Evolutionary conservation across 345 rosid species (phyloP), one percentile per base, ranked within the genome.

Genomic region (Salix udensis): DNA sequence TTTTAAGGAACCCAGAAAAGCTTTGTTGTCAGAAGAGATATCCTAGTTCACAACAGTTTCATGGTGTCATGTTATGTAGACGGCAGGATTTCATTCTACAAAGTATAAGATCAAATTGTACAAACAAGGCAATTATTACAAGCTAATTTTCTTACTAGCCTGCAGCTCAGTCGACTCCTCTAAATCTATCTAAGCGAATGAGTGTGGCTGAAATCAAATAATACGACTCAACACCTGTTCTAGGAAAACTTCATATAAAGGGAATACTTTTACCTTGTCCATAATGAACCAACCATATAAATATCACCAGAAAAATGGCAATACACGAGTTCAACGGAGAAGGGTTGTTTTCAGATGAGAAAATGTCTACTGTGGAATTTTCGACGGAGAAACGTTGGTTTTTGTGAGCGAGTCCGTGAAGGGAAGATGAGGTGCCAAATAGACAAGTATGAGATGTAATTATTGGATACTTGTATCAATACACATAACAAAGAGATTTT

Each of bases 301-400:
- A 44, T 2, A 8, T 15, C 12, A 61, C 24, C 31, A 65, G 19
- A 1, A 46, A 39, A 23, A 24, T 40, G 42, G 55, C 40, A 31
- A 46, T 23, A 6, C 42, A 62, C 50, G 34, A 70, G 31, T 48
- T 44, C 76, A 8, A 28, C 71, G 42, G 88, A 87, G 36, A 85
- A 73, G 71, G 66, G 76, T 26, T 91, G 75, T 0, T 75, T 15
- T 16, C 73, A 87, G 71, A 88, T 30, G 37, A 86, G 72, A 58
- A 82, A 81, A 3, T 71, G 68, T 42, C 72, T 69, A 72, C 67
- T 79, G 39, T 58, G 86, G 78, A 80, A 66, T 72, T 80, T 82
- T 31, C 96, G 90, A 21, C 89, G 91, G 79, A 91, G 71, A 58
- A 88, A 71, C 74, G 89, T 86, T 9, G 82, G 37, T 34, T 34